These are phyloP conservation scores for Paraconiothyrium sp. DNA, from an alignment of 2,329 filamentous ascomycete genomes.

Conservation along the genomic window DNA sequence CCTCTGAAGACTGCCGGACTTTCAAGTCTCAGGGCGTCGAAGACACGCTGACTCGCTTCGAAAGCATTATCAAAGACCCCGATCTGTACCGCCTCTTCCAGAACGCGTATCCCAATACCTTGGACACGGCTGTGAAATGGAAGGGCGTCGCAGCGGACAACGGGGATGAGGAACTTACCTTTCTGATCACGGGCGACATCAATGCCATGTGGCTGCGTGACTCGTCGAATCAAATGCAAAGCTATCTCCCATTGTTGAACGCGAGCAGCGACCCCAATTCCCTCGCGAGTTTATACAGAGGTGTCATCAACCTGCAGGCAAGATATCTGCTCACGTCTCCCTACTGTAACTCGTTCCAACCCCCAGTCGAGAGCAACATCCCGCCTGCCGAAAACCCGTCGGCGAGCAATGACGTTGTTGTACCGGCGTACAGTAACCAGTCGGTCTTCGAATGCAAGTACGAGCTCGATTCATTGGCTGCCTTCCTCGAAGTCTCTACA, in stretches of 20 bases:
- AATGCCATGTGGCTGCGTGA: conserved; percentile 65
- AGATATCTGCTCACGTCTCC: conserved; percentile 71
- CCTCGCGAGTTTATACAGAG: conserved; percentile 73
- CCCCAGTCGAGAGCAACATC: conserved; percentile 59
- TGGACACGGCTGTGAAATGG: conserved; percentile 78
- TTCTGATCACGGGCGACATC: conserved; percentile 68
- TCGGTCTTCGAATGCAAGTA: conserved; percentile 65
- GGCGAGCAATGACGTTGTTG: conserved; percentile 54
- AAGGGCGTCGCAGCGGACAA: conserved; percentile 67
- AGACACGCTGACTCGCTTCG: conserved; percentile 46
- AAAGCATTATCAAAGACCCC: conserved; percentile 55
- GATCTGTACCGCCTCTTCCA: conserved; percentile 76
- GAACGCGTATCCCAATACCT: conserved; percentile 78
- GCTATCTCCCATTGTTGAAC: conserved; percentile 70
- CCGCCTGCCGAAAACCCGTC: conserved; percentile 50
- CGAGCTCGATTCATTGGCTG: conserved; percentile 62
- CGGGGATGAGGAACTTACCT: conserved; percentile 70
- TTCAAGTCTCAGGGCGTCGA: conserved; percentile 58
- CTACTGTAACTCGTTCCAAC: conserved; percentile 64
- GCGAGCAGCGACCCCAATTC: conserved; percentile 64
- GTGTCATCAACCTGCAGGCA: conserved; percentile 76
- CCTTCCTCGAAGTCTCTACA: conserved; percentile 60
- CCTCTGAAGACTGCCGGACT: conserved; percentile 55
- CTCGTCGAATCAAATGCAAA: conserved; percentile 75
- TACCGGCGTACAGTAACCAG: conserved; percentile 53